These are phyloP conservation scores for Chalara sp. DNA, from an alignment of 2,329 filamentous ascomycete genomes.

Conservation along the genomic window DNA sequence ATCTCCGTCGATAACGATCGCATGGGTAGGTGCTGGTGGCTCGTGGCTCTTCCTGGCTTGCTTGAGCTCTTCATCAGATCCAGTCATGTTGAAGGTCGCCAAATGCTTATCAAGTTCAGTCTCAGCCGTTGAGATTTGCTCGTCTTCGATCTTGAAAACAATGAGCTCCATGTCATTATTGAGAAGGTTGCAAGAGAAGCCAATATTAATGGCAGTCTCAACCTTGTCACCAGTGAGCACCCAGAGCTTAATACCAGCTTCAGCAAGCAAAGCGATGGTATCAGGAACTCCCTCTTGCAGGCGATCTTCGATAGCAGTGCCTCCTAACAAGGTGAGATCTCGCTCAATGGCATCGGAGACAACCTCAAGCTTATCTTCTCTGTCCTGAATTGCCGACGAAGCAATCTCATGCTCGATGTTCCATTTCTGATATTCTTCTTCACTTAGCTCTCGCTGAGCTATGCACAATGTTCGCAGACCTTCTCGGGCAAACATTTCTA, in stretches of 20 bases:
- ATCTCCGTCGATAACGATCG: slow-evolving; percentile 90
- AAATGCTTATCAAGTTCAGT: slow-evolving; percentile 70
- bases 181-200: slow-evolving; percentile 95
- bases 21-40: slow-evolving; percentile 80
- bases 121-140: slow-evolving; percentile 56
- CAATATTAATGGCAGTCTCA: slow-evolving; percentile 98
- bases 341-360: slow-evolving; percentile 89
- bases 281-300: slow-evolving; percentile 96
- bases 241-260: slow-evolving; percentile 97
- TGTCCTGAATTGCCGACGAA: slow-evolving; percentile 72
- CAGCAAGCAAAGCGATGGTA: slow-evolving; percentile 82
- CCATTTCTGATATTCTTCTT: slow-evolving; percentile 81
- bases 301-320: slow-evolving; percentile 94
- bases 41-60: slow-evolving; percentile 77
- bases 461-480: slow-evolving; percentile 93
- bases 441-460: slow-evolving; percentile 71
- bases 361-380: slow-evolving; percentile 88
- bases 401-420: slow-evolving; percentile 82
- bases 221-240: slow-evolving; percentile 98
- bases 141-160: slow-evolving; percentile 77
- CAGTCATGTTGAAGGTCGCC: slow-evolving; percentile 67
- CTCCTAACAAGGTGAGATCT: slow-evolving; percentile 79
- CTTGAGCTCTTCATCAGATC: slow-evolving; percentile 77
- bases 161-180: slow-evolving; percentile 98
- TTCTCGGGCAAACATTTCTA: slow-evolving; percentile 95